Base-by-base conservation (phyloP, 306 rosid species). In the Medicago ruthenica region DNA sequence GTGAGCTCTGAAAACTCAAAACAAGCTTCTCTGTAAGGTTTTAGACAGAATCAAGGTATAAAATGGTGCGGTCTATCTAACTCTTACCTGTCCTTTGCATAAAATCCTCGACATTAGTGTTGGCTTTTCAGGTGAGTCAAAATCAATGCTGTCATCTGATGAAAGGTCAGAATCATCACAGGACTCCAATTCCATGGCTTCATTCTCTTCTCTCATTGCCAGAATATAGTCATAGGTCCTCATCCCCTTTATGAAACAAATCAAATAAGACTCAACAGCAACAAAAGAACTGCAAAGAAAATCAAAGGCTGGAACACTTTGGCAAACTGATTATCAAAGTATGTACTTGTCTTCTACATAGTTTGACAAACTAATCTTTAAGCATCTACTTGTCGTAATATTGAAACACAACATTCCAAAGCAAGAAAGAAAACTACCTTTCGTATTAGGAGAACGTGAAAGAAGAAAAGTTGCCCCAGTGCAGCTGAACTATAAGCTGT, bases 221-320 rank as follows among this genome's bases (percentile, higher is more conserved):
- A 92, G 82, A 68, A 95, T 95, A 76, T 92, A 95, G 76, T 95
- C 99, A 81, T 92, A 95, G 40, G 99, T 95, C 82, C 96, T 85
- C 86, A 95, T 95, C 69, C 97, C 99, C 99, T 95, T 79, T 78
- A 27, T 27, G 31, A 81, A 62, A 57, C 4, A 67, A 27, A 74
- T 27, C 54, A 62, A 64, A 22, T 12, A 40, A 14, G 34, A 75
- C 70, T 83, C 80, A 81, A 54, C 31, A 75, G 20, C 50, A 20
- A 79, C 34, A 45, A 13, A 66, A 58, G 22, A 60, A 39, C 37
- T 50, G 61, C 18, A 44, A 11, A 8, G 27, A 16, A 42, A 44
- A 7, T 53, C 27, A 53, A 71, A 75, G 37, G 63, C 41, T 27
- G 21, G 27, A 71, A 2, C 61, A 63, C 8, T 24, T 53, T 27